These are phyloP conservation scores for Aspergillus homomorphus DNA, from an alignment of 495 filamentous ascomycete genomes.

Conservation along the genomic window DNA sequence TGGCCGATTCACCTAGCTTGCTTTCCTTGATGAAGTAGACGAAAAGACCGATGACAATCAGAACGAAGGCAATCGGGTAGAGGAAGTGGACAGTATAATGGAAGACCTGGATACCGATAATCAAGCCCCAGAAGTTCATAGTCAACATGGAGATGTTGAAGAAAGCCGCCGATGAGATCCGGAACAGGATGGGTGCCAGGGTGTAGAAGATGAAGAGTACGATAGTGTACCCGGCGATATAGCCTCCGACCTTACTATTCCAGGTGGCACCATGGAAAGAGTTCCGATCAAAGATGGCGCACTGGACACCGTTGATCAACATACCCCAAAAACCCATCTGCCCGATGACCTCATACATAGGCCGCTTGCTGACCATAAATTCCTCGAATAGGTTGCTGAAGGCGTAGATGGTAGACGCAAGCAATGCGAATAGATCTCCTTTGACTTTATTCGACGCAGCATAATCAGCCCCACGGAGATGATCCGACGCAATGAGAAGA, in stretches of 20 bases:
- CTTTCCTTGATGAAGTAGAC: conserved; percentile 78
- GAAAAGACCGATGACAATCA: conserved; percentile 78
- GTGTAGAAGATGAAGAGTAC: conserved; percentile 80
- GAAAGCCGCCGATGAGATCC: conserved; percentile 86
- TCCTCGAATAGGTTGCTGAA: conserved; percentile 89
- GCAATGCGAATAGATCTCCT: conserved; percentile 88
- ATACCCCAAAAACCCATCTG: conserved; percentile 86
- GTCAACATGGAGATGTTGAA: conserved; percentile 94
- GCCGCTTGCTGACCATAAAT: conserved; percentile 80
- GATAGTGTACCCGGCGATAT: conserved; percentile 81
- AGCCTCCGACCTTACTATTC: conserved; percentile 68
- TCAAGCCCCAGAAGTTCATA: conserved; percentile 92
- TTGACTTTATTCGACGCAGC: conserved; percentile 64
- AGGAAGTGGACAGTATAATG: conserved; percentile 77
- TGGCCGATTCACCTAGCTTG: conserved; percentile 74
- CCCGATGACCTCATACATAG: conserved; percentile 88
- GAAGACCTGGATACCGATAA: conserved; percentile 85
- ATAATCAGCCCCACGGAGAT: conserved; percentile 65
- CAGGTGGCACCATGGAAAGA: conserved; percentile 65
- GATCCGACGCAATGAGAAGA: conserved; percentile 82
- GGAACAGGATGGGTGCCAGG: conserved; percentile 78
- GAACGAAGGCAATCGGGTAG: conserved; percentile 91
- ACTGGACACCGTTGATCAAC: conserved; percentile 86
- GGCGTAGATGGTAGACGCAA: conserved; percentile 88
- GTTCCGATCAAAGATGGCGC: conserved; percentile 80